These are phyloP conservation scores for Closterium sp. DNA, from an alignment of 139 green algal species.

Conservation along the genomic window DNA sequence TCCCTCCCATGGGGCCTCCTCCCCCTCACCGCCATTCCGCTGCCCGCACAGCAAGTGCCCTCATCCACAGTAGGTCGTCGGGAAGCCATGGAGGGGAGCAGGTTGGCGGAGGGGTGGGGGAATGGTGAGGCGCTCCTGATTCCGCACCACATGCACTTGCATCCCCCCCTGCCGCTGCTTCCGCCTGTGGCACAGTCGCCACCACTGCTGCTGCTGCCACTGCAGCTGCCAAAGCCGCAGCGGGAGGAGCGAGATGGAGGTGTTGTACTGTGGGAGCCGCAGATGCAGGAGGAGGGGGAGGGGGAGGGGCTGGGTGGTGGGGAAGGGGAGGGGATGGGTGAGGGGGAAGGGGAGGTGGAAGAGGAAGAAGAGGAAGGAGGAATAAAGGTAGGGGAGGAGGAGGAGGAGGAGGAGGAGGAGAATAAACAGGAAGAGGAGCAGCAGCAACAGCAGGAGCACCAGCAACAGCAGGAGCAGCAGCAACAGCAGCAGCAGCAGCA, in stretches of 20 bases:
- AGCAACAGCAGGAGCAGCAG: too few species aligned
- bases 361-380: not conserved
- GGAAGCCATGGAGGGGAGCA: not conserved
- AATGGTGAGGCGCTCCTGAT: not conserved
- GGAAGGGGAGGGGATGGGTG: not conserved
- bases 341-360: not conserved
- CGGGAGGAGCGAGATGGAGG: not conserved
- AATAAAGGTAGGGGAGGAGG: too few species aligned
- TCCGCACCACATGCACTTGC: not conserved
- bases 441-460: too few species aligned
- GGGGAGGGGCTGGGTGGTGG: not conserved
- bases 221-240: not conserved
- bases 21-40: not conserved
- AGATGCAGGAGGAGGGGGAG: not conserved
- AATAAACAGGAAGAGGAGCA: too few species aligned
- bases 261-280: not conserved
- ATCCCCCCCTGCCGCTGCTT: not conserved
- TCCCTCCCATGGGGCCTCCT: not conserved
- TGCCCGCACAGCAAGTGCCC: not conserved
- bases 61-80: not conserved
- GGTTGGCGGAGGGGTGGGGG: not conserved
- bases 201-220: not conserved
- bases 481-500: too few species aligned
- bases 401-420: too few species aligned
- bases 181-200: not conserved